A percentile compares a stretch with the other conserved stretches of the same genome.
Conservation (phyloP, 2,329 filamentous ascomycete species). For the Paecilomyces variotii region DNA sequence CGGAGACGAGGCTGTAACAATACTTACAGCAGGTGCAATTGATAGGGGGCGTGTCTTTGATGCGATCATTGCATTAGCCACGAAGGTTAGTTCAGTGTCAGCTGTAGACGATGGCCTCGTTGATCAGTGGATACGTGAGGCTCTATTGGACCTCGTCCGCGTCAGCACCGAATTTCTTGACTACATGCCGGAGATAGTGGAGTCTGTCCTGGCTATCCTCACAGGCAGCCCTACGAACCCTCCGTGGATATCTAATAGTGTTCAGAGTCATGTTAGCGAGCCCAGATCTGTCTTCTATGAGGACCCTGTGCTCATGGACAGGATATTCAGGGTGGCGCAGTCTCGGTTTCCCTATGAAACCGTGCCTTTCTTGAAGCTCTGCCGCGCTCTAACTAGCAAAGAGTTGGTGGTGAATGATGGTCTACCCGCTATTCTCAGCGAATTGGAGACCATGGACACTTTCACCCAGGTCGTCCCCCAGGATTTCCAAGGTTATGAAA, state of each 20-base stretch:
- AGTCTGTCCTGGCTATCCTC: constrained; percentile 58
- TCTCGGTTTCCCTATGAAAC: constrained; percentile 81
- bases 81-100: constrained; percentile 40
- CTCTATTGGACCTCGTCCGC: constrained; percentile 63
- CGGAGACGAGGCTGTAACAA: constrained; percentile 40
- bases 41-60: constrained; percentile 42
- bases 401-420: constrained; percentile 40
- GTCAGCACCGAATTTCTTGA: constrained; percentile 58
- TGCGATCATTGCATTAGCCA: constrained; percentile 37
- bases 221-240: constrained; percentile 30
- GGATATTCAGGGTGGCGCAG: constrained; percentile 59
- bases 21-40: constrained; percentile 41
- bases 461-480: constrained; percentile 71
- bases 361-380: constrained; percentile 65
- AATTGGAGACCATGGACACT: constrained; percentile 60
- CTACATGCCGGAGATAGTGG: constrained; percentile 65
- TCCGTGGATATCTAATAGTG: constrained; percentile 10
- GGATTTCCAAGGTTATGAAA: constrained; percentile 64
- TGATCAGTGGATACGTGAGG: constrained; percentile 54
- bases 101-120: constrained; percentile 46
- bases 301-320: constrained; percentile 49
- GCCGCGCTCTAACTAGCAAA: constrained; percentile 52
- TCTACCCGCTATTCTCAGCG: constrained; percentile 48
- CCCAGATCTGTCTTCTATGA: constrained; percentile 48
- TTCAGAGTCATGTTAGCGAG: constrained; percentile 18